Base-by-base conservation (phyloP, 2,329 filamentous ascomycete species). In the Sordariomycetes sp. region DNA sequence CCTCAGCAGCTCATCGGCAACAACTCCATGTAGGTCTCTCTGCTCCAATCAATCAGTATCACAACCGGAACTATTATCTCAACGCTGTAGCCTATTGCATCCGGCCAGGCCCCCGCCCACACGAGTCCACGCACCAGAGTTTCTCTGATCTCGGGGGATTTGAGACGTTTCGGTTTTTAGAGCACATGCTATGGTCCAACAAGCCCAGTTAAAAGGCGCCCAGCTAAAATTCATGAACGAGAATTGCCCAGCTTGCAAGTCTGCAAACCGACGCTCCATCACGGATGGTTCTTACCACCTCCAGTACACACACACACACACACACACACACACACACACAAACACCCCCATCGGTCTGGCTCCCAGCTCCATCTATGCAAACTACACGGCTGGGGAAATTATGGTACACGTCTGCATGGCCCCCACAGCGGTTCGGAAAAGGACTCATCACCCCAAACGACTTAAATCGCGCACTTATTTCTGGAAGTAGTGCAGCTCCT, bases 401-500 rank as follows among this genome's bases (percentile, higher is more conserved):
- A 50, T 50, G 46, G 46, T 50, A 50, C 46, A 50, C 46, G n/a
- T 24, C 46, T 14, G 20, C 12, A 6, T 11, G 3, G n/a, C 20
- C 7, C 46, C 20, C 46, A 6, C 46, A n/a, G 22, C 12, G 22
- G 8, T 50, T 50, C 8, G 22, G n/a, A 50, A 24, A 50, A 50
- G 46, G 46, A n/a, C 22, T 50, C 46, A 24, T n/a, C 46, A 50
- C 7, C 46, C n/a, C 46, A n/a, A 34, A 16, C 14, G 24, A 34
- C 11, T 24, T 11, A 35, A 54, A 20, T 16, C 22, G n/a, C 37
- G 18, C 28, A n/a, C 50, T 55, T 55, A 54, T 54, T 55, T 54
- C 68, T 76, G 88, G 77, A 90, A 96, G 80, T 95, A 97, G 77
- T 86, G 94, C 76, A 91, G 93, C 88, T 97, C 94, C 70, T 97